phyloP scores from a whole-genome alignment of 257 asterid species.

The Cynanchum wilfordii region DNA sequence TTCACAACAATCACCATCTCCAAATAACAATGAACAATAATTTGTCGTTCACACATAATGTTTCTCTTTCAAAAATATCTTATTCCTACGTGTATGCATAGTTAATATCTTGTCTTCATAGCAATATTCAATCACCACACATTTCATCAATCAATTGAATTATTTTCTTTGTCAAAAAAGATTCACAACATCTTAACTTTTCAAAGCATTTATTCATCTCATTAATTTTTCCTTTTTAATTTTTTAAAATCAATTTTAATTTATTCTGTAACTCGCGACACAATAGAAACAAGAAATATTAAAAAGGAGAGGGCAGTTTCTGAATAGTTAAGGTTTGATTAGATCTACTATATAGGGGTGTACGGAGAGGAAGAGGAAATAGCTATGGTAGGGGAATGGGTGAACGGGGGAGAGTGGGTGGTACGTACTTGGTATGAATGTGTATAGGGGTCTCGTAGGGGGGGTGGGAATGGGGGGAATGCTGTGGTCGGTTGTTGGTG shows the following conservation, averaged over 20 bases:
- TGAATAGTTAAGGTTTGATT: background rate
- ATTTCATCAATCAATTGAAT: background rate
- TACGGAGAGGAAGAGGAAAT: background rate
- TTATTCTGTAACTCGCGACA: too few relatives aligned
- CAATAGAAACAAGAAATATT: too few relatives aligned
- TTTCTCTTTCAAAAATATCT: background rate
- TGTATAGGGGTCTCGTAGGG: background rate
- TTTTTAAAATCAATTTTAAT: too few relatives aligned
- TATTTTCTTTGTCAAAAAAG: background rate
- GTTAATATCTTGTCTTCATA: background rate
- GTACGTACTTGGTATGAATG: too few relatives aligned
- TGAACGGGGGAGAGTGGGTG: too few relatives aligned
- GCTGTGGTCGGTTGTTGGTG: constrained; percentile 32
- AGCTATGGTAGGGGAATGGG: too few relatives aligned
- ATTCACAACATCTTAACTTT: too few relatives aligned
- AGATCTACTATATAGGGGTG: background rate
- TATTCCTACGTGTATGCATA: background rate
- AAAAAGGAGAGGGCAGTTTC: too few relatives aligned
- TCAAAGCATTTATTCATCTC: too few relatives aligned
- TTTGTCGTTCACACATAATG: background rate
- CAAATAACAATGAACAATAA: background rate
- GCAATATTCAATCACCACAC: background rate
- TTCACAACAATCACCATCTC: background rate
- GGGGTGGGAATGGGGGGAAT: background rate
- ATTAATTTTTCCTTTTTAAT: too few relatives aligned